A percentile compares a stretch with the other conserved stretches of the same genome.
Evolutionary conservation across 495 filamentous ascomycete species (phyloP).

Genomic region (Hypomontagnella submonticulosa): DNA sequence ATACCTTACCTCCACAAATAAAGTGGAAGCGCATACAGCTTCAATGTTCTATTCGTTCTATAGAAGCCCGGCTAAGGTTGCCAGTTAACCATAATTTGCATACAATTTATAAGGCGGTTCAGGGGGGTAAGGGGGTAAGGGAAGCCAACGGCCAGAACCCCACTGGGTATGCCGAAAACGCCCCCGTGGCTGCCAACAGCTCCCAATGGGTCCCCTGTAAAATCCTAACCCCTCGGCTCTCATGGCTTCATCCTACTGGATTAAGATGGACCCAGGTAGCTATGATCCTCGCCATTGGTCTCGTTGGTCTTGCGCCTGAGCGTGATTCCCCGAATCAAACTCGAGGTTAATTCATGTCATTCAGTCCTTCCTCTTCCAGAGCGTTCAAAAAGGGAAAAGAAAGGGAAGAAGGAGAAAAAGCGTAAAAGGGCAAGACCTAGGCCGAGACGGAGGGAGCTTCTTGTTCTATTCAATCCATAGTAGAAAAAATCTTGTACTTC

Average conservation of each 20-base stretch:
- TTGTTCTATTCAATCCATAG: slow-evolving; percentile 12
- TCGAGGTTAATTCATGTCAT: slow-evolving; percentile 33
- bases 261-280: slow-evolving; percentile 39
- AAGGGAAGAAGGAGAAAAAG: slow-evolving; percentile 19
- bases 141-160: slow-evolving; percentile 21
- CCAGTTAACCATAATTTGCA: slow-evolving; percentile 3
- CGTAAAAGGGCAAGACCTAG: slow-evolving; percentile 8
- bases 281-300: slow-evolving; percentile 39
- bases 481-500: slow-evolving; percentile 28
- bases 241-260: slow-evolving; percentile 43
- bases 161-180: slow-evolving; percentile 40
- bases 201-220: slow-evolving; percentile 36
- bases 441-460: slow-evolving; percentile 19
- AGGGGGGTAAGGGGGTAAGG: not conserved
- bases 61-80: slow-evolving; percentile 20
- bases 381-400: slow-evolving; percentile 34
- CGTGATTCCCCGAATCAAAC: slow-evolving; percentile 46
- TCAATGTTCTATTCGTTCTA: too few relatives aligned
- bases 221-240: slow-evolving; percentile 45
- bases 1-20: slow-evolving; percentile 9
- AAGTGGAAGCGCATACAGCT: too few relatives aligned
- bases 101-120: slow-evolving; percentile 7
- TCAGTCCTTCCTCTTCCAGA: slow-evolving; percentile 44
- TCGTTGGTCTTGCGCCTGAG: slow-evolving; percentile 36
- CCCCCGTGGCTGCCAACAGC: slow-evolving; percentile 17